A percentile compares a stretch with the other conserved stretches of the same genome.
Conservation (phyloP, 306 rosid genomes). For the Herpetospermum pedunculosum region DNA sequence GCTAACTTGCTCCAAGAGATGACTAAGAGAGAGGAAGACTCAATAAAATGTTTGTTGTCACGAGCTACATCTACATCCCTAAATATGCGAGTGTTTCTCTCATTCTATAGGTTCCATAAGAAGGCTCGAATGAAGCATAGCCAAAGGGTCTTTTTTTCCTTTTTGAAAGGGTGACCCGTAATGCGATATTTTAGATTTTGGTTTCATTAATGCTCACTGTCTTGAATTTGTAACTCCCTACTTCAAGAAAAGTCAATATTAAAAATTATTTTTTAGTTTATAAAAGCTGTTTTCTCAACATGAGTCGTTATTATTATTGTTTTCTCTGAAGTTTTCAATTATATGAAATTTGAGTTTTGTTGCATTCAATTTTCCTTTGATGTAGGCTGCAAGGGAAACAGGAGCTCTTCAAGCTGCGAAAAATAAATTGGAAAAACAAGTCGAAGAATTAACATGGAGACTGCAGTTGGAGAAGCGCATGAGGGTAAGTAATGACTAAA, state of each 20-base stretch:
- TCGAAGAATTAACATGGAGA: conserved; percentile 91
- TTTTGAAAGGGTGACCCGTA: too few species aligned
- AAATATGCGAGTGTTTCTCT: too few species aligned
- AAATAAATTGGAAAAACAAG: conserved; percentile 98
- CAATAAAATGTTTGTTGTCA: too few species aligned
- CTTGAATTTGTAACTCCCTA: background rate
- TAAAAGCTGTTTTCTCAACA: background rate
- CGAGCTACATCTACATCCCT: too few species aligned
- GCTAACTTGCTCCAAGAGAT: too few species aligned
- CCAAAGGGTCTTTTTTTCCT: too few species aligned
- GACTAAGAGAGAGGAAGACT: too few species aligned
- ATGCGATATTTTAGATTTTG: background rate
- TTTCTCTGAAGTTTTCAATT: background rate
- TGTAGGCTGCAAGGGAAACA: conserved; percentile 95
- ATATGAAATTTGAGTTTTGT: background rate
- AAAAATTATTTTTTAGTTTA: background rate
- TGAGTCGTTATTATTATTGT: background rate
- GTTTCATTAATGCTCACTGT: background rate
- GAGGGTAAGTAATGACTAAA: conserved; percentile 41
- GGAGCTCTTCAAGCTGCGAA: conserved; percentile 99
- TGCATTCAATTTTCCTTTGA: conserved; percentile 1
- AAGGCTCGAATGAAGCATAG: too few species aligned
- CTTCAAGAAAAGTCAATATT: background rate
- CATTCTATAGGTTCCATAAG: too few species aligned
- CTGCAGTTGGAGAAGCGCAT: conserved; percentile 90